Conservation (phyloP, 805 yeast genomes). For the Kluyveromyces siamensis region DNA sequence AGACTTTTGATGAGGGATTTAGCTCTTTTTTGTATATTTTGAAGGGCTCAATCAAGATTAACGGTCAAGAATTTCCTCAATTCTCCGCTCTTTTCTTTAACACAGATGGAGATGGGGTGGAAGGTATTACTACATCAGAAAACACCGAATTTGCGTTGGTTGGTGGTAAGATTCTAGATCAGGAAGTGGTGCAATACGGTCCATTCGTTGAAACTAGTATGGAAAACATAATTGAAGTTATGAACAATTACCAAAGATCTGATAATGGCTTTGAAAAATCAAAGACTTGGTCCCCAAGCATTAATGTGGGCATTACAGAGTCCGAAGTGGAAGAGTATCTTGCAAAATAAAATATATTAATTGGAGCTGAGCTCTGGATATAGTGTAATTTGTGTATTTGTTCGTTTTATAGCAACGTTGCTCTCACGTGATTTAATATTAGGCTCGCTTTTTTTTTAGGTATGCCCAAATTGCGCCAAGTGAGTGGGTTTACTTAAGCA, state of each 20-base stretch:
- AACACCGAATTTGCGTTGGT: conserved; percentile 59
- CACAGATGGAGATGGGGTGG: conserved; percentile 54
- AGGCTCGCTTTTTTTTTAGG: no score
- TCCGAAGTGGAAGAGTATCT: conserved; percentile 12
- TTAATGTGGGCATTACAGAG: conserved; percentile 31
- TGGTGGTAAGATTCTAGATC: conserved; percentile 63
- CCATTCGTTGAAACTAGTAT: conserved; percentile 77
- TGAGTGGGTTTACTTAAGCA: no score
- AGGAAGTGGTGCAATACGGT: conserved; percentile 76
- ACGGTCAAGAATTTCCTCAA: conserved; percentile 35
- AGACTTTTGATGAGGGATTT: conserved; percentile 49
- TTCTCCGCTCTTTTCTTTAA: conserved; percentile 55
- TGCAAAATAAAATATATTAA: not conserved
- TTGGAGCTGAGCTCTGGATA: no score
- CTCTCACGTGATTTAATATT: no score
- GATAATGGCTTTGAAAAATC: conserved; percentile 64
- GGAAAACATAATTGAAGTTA: conserved; percentile 59
- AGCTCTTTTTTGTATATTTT: conserved; percentile 64
- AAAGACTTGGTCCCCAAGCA: conserved; percentile 43
- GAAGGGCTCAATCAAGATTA: conserved; percentile 47
- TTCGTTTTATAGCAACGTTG: no score
- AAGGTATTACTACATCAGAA: conserved; percentile 41
- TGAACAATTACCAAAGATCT: conserved; percentile 60
- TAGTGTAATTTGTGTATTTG: no score
- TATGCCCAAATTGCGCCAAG: no score